These are phyloP conservation scores for Bryoerythrophyllum caledonicum DNA, from an alignment of 225 moss, liverwort and hornwort genomes.

Conservation along the genomic window DNA sequence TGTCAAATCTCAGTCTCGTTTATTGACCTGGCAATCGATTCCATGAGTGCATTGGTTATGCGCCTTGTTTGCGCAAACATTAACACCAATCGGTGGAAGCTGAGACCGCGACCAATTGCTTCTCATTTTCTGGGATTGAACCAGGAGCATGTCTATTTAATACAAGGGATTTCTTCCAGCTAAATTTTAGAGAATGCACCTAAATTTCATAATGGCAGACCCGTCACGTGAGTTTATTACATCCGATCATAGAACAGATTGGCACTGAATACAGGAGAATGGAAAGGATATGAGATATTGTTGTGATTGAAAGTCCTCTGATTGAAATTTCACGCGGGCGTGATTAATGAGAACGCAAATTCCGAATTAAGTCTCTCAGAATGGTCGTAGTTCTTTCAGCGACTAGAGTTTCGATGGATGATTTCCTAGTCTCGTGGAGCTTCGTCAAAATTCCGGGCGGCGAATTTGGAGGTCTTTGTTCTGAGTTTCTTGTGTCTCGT, in stretches of 20 bases:
- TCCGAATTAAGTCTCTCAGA: conserved; percentile 11
- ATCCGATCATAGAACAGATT: background rate
- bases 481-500: background rate
- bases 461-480: conserved; percentile 11
- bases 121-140: background rate
- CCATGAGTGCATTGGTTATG: background rate
- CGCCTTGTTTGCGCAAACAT: background rate
- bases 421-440: conserved; percentile 13
- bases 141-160: background rate
- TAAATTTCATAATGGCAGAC: background rate
- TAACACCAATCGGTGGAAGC: background rate
- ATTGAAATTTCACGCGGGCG: background rate
- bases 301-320: background rate
- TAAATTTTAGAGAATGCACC: conserved; percentile 3
- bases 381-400: background rate
- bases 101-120: background rate
- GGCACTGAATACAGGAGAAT: background rate
- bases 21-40: too few relatives aligned
- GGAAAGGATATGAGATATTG: background rate
- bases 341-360: background rate
- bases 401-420: conserved; percentile 11
- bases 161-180: background rate
- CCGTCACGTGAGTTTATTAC: background rate
- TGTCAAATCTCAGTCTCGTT: background rate
- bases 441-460: conserved; percentile 1